Conservation (phyloP, 768 basidiomycete genomes). For the Collybia mongolica region DNA sequence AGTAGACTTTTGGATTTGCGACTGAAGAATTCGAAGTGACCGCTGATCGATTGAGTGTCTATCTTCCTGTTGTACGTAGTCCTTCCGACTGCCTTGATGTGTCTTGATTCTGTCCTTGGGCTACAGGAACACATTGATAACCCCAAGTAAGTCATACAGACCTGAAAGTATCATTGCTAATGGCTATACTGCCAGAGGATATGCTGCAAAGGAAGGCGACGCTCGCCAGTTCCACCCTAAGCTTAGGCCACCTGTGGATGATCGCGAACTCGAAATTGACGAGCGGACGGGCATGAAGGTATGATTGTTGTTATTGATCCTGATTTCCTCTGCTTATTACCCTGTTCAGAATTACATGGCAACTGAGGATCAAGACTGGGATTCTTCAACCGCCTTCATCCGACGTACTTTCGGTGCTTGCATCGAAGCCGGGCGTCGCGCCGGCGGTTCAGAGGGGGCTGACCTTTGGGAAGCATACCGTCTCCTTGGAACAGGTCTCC, state of each 20-base stretch:
- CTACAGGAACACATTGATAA: constrained; percentile 74
- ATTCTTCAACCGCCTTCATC: constrained; percentile 70
- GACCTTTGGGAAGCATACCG: constrained; percentile 70
- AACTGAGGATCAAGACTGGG: constrained; percentile 65
- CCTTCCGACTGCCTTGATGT: not conserved
- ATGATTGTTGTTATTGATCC: not conserved
- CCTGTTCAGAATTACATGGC: constrained; percentile 71
- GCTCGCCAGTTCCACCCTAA: constrained; percentile 69
- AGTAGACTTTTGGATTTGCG: constrained; percentile 59
- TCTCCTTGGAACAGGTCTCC: constrained; percentile 65
- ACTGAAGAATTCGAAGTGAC: constrained; percentile 74
- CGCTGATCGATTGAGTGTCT: constrained; percentile 70
- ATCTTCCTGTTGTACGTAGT: constrained; percentile 58
- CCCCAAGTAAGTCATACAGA: constrained; percentile 48
- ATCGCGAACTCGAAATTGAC: constrained; percentile 75
- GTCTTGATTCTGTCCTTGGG: not conserved
- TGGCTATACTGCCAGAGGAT: constrained; percentile 43
- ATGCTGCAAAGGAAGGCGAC: constrained; percentile 68
- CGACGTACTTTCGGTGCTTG: constrained; percentile 60
- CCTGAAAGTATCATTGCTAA: not conserved
- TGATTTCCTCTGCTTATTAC: not conserved
- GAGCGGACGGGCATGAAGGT: constrained; percentile 81
- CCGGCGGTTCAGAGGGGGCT: constrained; percentile 48
- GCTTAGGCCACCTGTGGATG: constrained; percentile 71
- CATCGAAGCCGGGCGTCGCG: constrained; percentile 66